Evolutionary conservation across 768 basidiomycete species (phyloP).

Genomic region (Pisolithus tinctorius): DNA sequence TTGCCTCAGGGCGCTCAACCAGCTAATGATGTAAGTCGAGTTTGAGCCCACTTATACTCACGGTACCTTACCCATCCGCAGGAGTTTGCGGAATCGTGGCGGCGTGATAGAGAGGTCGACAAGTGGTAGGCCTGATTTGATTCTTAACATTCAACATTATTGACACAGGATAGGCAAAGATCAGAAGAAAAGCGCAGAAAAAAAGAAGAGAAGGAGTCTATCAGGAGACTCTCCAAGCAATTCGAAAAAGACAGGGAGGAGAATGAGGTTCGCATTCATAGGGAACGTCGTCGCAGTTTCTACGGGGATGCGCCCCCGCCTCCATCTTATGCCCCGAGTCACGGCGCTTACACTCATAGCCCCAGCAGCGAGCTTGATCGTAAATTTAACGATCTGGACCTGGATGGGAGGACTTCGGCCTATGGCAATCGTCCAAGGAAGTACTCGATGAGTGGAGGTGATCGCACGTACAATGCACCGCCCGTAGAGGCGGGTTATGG

Average conservation of each 20-base stretch:
- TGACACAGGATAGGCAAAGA: conserved; percentile 35
- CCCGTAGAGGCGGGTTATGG: conserved; percentile 20
- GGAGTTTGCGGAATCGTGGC: conserved; percentile 58
- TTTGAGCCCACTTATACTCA: conserved; percentile 1
- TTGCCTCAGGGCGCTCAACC: conserved; percentile 55
- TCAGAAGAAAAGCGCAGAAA: conserved; percentile 47
- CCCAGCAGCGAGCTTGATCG: conserved; percentile 33
- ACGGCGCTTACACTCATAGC: conserved; percentile 21
- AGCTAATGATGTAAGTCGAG: conserved; percentile 40
- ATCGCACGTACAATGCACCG: conserved; percentile 19
- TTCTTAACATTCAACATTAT: neutral
- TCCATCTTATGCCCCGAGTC: conserved; percentile 14
- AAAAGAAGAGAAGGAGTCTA: conserved; percentile 40
- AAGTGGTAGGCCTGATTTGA: conserved; percentile 35
- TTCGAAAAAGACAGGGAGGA: conserved; percentile 43
- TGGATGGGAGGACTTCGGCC: conserved; percentile 23
- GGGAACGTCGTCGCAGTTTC: conserved; percentile 52
- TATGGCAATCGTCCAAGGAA: conserved; percentile 34
- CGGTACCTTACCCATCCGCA: conserved; percentile 14
- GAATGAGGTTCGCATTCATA: conserved; percentile 43
- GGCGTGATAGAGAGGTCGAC: conserved; percentile 36
- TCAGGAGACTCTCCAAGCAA: conserved; percentile 31
- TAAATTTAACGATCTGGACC: conserved; percentile 28
- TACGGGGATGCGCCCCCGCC: conserved; percentile 29
- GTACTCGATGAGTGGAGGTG: conserved; percentile 38